These are phyloP conservation scores for Polytrichum formosum DNA, from an alignment of 225 moss, liverwort and hornwort genomes.

Conservation along the genomic window DNA sequence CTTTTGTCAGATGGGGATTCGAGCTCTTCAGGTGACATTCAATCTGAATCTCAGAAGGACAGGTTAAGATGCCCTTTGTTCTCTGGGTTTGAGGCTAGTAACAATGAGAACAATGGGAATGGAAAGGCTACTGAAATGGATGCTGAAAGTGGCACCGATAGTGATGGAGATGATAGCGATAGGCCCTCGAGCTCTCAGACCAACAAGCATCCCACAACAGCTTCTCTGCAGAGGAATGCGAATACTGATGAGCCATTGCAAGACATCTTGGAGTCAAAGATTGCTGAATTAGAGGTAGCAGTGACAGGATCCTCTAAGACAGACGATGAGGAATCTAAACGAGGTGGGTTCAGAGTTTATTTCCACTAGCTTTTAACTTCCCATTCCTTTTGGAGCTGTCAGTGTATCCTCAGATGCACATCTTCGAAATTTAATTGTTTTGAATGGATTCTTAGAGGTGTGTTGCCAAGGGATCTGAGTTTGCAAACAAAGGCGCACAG, in stretches of 20 bases:
- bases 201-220: constrained; percentile 33
- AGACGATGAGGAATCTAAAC: constrained; percentile 79
- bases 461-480: no score
- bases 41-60: constrained; percentile 25
- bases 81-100: constrained; percentile 37
- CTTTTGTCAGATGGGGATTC: constrained; percentile 63
- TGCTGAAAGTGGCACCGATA: constrained; percentile 75
- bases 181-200: constrained; percentile 72
- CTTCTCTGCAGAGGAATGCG: constrained; percentile 47
- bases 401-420: no score
- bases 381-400: no score
- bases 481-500: no score
- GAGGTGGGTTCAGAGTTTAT: constrained; percentile 37
- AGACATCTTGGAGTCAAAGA: constrained; percentile 84
- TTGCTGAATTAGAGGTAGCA: constrained; percentile 82
- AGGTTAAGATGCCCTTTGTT: constrained; percentile 35
- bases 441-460: no score
- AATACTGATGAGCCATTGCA: constrained; percentile 78
- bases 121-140: constrained; percentile 42
- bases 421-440: no score
- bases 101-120: constrained; percentile 22
- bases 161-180: constrained; percentile 81
- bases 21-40: constrained; percentile 32
- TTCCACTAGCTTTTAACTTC: no score
- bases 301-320: constrained; percentile 56